These are phyloP conservation scores for Aspergillus quadrilineatus DNA, from an alignment of 2,329 filamentous ascomycete species.

Conservation along the genomic window DNA sequence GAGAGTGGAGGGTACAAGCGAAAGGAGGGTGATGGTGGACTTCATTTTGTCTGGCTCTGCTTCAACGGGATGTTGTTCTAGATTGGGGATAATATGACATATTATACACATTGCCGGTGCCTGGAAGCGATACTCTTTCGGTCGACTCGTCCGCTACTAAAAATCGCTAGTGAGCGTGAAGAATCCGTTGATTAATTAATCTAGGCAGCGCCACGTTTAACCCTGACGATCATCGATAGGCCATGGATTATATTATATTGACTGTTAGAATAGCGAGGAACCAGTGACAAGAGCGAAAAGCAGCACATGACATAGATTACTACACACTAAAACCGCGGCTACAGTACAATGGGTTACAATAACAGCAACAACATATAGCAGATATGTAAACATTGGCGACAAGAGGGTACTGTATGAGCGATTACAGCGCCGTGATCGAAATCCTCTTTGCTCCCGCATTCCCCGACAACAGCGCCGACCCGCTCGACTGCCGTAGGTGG, in stretches of 20 bases:
- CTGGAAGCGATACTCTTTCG: background rate
- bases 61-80: no score
- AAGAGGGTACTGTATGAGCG: no score
- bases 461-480: slow-evolving; percentile 28
- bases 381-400: background rate
- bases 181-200: background rate
- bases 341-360: background rate
- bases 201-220: background rate
- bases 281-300: background rate
- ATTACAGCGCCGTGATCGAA: slow-evolving; percentile 23
- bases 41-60: background rate
- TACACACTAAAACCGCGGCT: background rate
- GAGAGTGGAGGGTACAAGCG: background rate
- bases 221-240: background rate
- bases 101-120: background rate
- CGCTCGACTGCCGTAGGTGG: slow-evolving; percentile 32
- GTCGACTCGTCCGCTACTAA: background rate
- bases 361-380: background rate
- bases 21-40: background rate
- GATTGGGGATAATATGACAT: background rate
- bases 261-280: background rate
- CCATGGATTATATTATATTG: background rate
- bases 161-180: background rate
- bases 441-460: slow-evolving; percentile 26
- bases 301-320: background rate